Percentiles rank a stretch among this genome's conserved stretches.
Evolutionary conservation across 192 early-diverging fungal species (phyloP).

Genomic region (Coemansia sp.): DNA sequence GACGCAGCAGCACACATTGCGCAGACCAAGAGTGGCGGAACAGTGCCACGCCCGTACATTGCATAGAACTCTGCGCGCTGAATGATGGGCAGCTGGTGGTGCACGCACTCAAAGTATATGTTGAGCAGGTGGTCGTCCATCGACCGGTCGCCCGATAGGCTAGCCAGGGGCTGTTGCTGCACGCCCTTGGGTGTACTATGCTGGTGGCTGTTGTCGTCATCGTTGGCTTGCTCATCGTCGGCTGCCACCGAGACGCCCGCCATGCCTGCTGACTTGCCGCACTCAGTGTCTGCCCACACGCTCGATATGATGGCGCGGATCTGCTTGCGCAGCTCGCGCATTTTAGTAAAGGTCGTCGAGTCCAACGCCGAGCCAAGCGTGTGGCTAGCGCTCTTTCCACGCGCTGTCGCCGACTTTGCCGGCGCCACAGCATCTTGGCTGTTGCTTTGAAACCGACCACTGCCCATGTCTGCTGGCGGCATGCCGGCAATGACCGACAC

Average conservation of each 20-base stretch:
- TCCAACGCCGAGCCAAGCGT: constrained; percentile 10
- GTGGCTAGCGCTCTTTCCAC: constrained; percentile 44
- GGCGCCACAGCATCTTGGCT: not conserved
- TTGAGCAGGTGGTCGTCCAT: constrained; percentile 46
- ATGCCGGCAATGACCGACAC: constrained; percentile 34
- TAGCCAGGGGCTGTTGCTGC: constrained; percentile 2
- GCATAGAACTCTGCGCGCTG: constrained; percentile 19
- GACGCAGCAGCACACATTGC: constrained; percentile 51
- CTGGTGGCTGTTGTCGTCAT: not conserved
- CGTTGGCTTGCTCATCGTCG: constrained; percentile 14
- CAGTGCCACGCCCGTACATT: constrained; percentile 15
- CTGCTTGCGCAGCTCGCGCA: constrained; percentile 34
- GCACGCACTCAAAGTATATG: constrained; percentile 42
- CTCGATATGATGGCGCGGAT: constrained; percentile 45
- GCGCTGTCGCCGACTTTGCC: constrained; percentile 22
- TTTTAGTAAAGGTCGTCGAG: constrained; percentile 10
- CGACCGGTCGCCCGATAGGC: constrained; percentile 36
- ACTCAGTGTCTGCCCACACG: constrained; percentile 50
- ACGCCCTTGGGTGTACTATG: too few relatives aligned
- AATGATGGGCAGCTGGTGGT: constrained; percentile 51
- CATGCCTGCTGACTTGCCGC: constrained; percentile 49
- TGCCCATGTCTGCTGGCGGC: constrained; percentile 1
- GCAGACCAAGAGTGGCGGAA: constrained; percentile 30
- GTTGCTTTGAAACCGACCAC: not conserved
- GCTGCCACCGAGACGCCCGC: constrained; percentile 34